These are phyloP conservation scores for Sequoiadendron giganteum DNA, from an alignment of 75 land plant species.

Conservation along the genomic window DNA sequence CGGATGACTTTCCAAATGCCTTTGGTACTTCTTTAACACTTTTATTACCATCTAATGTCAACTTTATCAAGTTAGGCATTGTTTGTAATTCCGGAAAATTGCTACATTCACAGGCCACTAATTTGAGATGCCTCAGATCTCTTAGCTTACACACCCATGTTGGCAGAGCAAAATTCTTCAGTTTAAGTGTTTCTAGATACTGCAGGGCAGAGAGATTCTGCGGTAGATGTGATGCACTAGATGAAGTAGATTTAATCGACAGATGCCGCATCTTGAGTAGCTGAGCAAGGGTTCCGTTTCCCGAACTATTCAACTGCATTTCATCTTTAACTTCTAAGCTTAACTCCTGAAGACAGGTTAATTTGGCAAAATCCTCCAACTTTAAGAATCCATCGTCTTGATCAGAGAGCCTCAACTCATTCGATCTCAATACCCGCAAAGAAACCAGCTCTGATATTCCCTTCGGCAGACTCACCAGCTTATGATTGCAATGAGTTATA, in stretches of 20 bases:
- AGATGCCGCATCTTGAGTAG: background rate
- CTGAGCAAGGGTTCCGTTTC: background rate
- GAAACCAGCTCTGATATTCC: background rate
- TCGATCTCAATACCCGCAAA: background rate
- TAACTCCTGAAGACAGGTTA: background rate
- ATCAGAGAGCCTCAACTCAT: background rate
- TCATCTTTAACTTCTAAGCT: background rate
- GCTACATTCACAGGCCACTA: background rate
- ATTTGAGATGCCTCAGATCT: background rate
- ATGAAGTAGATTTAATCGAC: background rate
- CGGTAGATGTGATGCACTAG: no score
- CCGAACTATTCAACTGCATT: background rate
- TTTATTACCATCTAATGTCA: background rate
- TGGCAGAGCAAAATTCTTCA: background rate
- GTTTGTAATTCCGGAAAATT: background rate
- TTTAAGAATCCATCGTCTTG: background rate
- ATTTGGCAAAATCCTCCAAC: background rate
- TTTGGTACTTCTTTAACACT: background rate
- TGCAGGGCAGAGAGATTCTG: background rate
- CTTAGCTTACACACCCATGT: background rate
- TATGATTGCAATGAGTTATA: background rate
- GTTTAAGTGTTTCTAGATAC: background rate
- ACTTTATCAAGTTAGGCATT: background rate
- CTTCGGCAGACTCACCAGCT: background rate
- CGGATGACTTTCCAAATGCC: background rate